Evolutionary conservation across 2,329 filamentous ascomycete genomes (phyloP).

Genomic region (Purpureocillium takamizusanense): DNA sequence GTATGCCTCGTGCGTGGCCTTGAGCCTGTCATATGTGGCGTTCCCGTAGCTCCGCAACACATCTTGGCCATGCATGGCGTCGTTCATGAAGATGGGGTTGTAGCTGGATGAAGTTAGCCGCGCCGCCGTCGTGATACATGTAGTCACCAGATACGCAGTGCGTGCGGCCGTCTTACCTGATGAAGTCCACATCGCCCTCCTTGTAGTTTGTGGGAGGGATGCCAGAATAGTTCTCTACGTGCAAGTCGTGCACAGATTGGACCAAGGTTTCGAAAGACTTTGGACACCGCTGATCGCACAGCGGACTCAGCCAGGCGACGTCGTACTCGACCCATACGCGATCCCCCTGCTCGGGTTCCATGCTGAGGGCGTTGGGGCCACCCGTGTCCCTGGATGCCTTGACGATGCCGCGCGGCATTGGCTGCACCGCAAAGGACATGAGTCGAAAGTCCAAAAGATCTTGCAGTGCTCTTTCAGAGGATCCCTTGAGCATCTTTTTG

Average conservation of each 20-base stretch:
- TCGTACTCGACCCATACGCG: slow-evolving; percentile 22
- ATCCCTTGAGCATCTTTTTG: neutral
- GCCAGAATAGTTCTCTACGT: slow-evolving; percentile 7
- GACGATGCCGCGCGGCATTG: slow-evolving; percentile 8
- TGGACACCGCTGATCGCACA: slow-evolving; percentile 11
- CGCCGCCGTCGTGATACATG: too few relatives aligned
- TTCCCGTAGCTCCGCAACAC: slow-evolving; percentile 11
- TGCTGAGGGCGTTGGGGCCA: slow-evolving; percentile 15
- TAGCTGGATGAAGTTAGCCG: slow-evolving; percentile 5
- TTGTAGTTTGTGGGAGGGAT: slow-evolving; percentile 12
- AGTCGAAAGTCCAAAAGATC: slow-evolving; percentile 7
- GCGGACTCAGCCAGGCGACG: slow-evolving; percentile 12
- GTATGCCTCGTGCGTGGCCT: slow-evolving; percentile 6
- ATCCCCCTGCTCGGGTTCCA: slow-evolving; percentile 14
- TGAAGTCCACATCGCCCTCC: slow-evolving; percentile 8
- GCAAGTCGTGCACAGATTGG: slow-evolving; percentile 7
- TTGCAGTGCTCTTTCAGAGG: neutral
- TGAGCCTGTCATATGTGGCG: slow-evolving; percentile 6
- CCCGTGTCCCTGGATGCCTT: slow-evolving; percentile 6
- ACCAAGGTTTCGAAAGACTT: slow-evolving; percentile 5
- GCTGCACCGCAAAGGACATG: slow-evolving; percentile 10
- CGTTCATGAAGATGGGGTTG: slow-evolving; percentile 15
- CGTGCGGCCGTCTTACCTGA: slow-evolving; percentile 6
- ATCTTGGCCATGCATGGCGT: slow-evolving; percentile 9
- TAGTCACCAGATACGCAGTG: neutral